phyloP scores from a whole-genome alignment of 176 grass and related monocot species.

The Carex cristatella region DNA sequence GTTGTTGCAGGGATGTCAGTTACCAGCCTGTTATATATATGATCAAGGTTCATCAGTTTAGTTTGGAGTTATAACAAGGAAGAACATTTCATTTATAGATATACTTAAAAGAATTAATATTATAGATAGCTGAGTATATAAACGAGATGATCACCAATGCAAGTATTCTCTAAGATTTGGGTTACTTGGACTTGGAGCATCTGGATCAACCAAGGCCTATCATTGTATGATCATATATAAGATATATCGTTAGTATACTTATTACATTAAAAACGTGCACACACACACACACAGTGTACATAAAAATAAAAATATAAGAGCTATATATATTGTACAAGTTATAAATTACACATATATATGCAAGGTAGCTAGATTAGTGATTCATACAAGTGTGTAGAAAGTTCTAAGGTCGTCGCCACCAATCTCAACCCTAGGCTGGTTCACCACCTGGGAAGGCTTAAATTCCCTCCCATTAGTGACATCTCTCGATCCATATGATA shows the following conservation, averaged over 20 bases:
- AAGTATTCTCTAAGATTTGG: constrained; percentile 69
- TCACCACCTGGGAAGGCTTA: constrained; percentile 53
- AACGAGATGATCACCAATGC: constrained; percentile 60
- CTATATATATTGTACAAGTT: no score
- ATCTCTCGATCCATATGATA: constrained; percentile 56
- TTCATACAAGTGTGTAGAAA: constrained; percentile 65
- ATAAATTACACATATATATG: not conserved
- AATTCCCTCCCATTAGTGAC: constrained; percentile 73
- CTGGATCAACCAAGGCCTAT: constrained; percentile 81
- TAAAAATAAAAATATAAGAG: not conserved
- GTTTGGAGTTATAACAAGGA: not conserved
- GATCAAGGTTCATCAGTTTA: not conserved
- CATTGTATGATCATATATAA: not conserved
- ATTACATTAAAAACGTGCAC: not conserved
- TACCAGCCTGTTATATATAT: constrained; percentile 48
- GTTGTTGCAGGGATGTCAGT: constrained; percentile 72
- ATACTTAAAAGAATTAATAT: not conserved
- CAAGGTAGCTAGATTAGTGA: not conserved
- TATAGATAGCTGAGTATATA: not conserved
- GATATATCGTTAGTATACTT: not conserved
- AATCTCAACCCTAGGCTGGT: constrained; percentile 56
- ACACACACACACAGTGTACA: not conserved
- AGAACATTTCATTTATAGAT: not conserved
- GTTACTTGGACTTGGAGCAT: constrained; percentile 76
- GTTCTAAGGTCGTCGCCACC: constrained; percentile 23